Percentiles rank a stretch among this genome's conserved stretches.
Evolutionary conservation across 345 rosid genomes (phyloP).

Genomic region (Arabidopsis arenosa): DNA sequence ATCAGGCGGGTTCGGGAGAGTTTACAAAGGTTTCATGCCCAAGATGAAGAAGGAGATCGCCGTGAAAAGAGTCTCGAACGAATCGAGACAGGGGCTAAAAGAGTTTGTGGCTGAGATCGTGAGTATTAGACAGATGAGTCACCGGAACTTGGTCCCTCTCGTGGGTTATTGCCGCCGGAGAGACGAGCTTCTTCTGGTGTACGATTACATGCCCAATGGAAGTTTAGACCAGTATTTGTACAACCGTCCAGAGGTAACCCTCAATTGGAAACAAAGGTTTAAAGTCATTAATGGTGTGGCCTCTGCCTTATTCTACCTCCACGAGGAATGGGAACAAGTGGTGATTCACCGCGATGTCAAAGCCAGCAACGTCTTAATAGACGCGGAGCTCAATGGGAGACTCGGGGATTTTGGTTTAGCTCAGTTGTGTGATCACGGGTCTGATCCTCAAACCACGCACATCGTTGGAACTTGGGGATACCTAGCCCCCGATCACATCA

Average conservation of each 20-base stretch:
- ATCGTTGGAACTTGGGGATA: constrained; percentile 89
- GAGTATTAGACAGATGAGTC: constrained; percentile 78
- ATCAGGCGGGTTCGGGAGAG: constrained; percentile 74
- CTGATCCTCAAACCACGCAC: constrained; percentile 69
- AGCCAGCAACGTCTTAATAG: constrained; percentile 76
- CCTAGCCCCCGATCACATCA: constrained; percentile 75
- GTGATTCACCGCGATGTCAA: constrained; percentile 85
- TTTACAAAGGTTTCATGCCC: constrained; percentile 62
- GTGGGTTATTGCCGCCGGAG: constrained; percentile 74
- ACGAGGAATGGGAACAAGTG: constrained; percentile 78
- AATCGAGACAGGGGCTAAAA: constrained; percentile 75
- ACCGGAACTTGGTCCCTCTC: constrained; percentile 72
- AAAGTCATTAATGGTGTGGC: constrained; percentile 71
- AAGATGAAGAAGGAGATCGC: constrained; percentile 58
- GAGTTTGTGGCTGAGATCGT: constrained; percentile 80
- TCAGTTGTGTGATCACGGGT: constrained; percentile 69
- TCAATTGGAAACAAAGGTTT: constrained; percentile 76
- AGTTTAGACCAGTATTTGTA: constrained; percentile 76
- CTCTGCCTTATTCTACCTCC: constrained; percentile 69
- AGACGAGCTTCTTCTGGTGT: constrained; percentile 68
- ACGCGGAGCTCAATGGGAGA: constrained; percentile 64
- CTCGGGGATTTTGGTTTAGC: constrained; percentile 91
- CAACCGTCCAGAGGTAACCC: constrained; percentile 52
- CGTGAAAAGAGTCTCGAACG: constrained; percentile 71
- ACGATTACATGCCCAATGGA: constrained; percentile 86